Base-by-base conservation (phyloP, 176 grass and related monocot species). In the Carex littledalei region DNA sequence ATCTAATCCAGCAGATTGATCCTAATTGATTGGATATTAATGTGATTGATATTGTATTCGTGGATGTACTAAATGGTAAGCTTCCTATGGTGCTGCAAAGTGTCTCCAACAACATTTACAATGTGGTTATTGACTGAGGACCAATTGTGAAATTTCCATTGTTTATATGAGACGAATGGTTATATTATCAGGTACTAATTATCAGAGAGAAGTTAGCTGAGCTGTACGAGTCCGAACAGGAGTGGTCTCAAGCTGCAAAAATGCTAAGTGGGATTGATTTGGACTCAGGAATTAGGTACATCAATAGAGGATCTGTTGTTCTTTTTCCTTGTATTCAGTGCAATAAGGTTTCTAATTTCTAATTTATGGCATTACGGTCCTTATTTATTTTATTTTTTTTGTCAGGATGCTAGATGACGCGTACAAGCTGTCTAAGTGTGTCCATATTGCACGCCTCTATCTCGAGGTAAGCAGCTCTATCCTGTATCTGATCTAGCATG, bases 201-300 rank as follows among this genome's bases (percentile, higher is more conserved):
- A 99, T 99, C 79, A 99, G 96, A 81, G 96, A 99, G 90, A 99
- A 95, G 87, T 86, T 99, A 84, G 96, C 96, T 80, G 93, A 99
- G 78, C 67, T 95, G 55, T 99, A 99, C 79, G 96, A 99, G 85
- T 94, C 97, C 29, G 93, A 99, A 55, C 97, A 96, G 63, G 88
- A 99, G 68, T 99, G 97, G 97, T 99, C 96, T 20, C 91, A 90
- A 89, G 97, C 97, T 79, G 97, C 97, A 18, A 91, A 94, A 82
- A 96, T 96, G 97, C 90, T 99, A 63, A 99, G 97, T 64, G 93
- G 97, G 50, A 99, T 99, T 88, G 97, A 99, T 74, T 89, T 99
- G 87, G 97, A 99, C 64, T 99, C 97, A 50, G 93, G 97, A 89
- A 99, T 99, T 31, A 99, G 93, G 96, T 99, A 87, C 21, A 22